phyloP scores from a whole-genome alignment of 495 filamentous ascomycete genomes.

The Penicillium odoratum region DNA sequence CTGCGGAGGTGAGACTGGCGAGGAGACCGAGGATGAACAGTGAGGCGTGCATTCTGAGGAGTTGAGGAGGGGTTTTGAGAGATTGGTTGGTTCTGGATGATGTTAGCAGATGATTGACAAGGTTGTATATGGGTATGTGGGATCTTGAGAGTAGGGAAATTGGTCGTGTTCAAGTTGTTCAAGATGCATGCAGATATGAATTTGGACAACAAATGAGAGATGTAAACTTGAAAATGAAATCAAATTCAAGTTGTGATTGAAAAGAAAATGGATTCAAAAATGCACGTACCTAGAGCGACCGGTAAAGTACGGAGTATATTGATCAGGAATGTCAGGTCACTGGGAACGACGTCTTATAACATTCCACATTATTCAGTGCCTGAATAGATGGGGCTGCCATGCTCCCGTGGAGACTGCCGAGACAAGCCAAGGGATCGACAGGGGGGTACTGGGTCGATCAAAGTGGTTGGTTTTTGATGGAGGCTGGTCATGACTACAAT shows the following conservation, averaged over 20 bases:
- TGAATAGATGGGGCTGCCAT: constrained; percentile 8
- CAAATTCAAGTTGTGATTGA: too few relatives aligned
- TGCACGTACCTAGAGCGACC: neutral
- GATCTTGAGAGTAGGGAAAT: too few relatives aligned
- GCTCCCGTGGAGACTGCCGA: constrained; percentile 11
- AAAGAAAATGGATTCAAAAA: too few relatives aligned
- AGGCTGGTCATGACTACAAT: neutral
- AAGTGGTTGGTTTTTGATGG: neutral
- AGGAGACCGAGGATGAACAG: constrained; percentile 20
- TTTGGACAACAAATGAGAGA: too few relatives aligned
- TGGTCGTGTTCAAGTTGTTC: too few relatives aligned
- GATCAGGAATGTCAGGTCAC: constrained; percentile 13
- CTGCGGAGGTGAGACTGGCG: constrained; percentile 16
- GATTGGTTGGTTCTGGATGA: neutral
- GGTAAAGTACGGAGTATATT: neutral
- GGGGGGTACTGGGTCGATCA: neutral
- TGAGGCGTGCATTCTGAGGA: constrained; percentile 20
- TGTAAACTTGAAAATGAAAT: too few relatives aligned
- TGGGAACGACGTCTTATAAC: constrained; percentile 24
- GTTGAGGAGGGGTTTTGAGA: neutral
- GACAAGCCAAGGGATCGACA: constrained; percentile 7
- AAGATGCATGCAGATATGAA: too few relatives aligned
- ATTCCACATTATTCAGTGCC: constrained; percentile 5
- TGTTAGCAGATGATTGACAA: neutral
- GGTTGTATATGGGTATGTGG: too few relatives aligned